Base-by-base conservation (phyloP, 2,329 filamentous ascomycete genomes). In the Exserohilum rostratum region DNA sequence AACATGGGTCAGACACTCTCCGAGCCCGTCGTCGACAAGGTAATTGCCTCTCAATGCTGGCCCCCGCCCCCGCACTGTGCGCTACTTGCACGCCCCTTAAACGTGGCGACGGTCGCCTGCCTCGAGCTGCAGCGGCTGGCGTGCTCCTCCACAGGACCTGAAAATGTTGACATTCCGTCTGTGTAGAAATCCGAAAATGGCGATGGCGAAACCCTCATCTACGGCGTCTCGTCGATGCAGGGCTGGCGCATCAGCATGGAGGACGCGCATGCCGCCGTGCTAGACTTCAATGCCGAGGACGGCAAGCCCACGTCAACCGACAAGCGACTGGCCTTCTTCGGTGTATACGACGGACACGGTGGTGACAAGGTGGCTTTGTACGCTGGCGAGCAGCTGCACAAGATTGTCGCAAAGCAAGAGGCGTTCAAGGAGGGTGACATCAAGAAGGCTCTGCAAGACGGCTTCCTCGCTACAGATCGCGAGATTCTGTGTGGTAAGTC, bases 171-270 rank as follows among this genome's bases (percentile, higher is more conserved):
- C 52, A 29, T 43, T 9, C 30, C n/a, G 6, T 44, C 34, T 30
- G 4, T 34, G 15, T 50, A 98, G 95, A 83, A 87, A 80, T 99
- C 95, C 72, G 88, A 89, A 76, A 87, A 87, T 75, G 93, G 93
- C 79, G 88, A 91, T 80, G 93, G 98, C 90, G 92, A 96, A 64
- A 88, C 91, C 75, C 87, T 96, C 75, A 80, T 95, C 75, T 99
- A 90, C 78, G 95, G 95, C 74, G 87, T 98, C 65, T 99, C 95
- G 65, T 92, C 92, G 79, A 99, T 99, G 95, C 95, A 99, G 80
- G 95, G 95, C 82, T 99, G 95, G 95, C 90, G 95, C 81, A 98
- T 99, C 80, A 96, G 91, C 82, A 99, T 99, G 95, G 95, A 99
- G 78, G 95, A 99, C 76, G 88, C 95, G 61, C 95, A 99, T 80